These are phyloP conservation scores for Tolypocladium inflatum DNA, from an alignment of 2,329 filamentous ascomycete genomes.

Conservation along the genomic window DNA sequence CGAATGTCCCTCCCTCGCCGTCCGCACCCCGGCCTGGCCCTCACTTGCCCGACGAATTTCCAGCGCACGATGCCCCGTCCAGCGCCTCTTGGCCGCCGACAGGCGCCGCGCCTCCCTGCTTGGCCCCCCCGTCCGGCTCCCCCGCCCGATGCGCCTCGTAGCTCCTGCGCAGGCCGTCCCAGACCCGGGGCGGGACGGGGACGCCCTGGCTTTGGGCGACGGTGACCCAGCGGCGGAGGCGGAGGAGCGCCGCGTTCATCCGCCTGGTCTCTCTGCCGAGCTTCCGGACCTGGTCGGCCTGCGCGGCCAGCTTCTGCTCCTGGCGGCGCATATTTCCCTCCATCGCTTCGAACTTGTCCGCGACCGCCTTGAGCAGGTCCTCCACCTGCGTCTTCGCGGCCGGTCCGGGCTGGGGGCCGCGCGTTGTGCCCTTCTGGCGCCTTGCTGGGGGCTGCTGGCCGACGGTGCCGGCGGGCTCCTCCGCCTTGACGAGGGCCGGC, in stretches of 20 bases:
- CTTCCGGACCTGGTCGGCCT: neutral
- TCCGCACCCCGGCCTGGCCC: neutral
- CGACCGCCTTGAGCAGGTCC: neutral
- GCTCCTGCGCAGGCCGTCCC: neutral
- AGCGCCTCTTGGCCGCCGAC: neutral
- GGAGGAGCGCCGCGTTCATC: neutral
- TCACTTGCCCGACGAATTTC: neutral
- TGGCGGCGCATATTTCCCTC: neutral
- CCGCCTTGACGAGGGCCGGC: neutral
- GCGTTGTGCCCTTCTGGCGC: neutral
- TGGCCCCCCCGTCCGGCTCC: too few species aligned
- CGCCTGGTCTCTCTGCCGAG: neutral
- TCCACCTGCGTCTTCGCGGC: neutral
- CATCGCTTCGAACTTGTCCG: neutral
- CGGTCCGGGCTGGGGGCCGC: neutral
- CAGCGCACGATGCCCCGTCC: neutral
- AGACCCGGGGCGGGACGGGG: neutral
- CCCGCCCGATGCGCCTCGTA: neutral
- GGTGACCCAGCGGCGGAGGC: neutral
- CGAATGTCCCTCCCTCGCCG: neutral
- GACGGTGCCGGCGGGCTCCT: too few species aligned
- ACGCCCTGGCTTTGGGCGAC: neutral
- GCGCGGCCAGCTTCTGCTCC: neutral
- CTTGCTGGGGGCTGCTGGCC: neutral
- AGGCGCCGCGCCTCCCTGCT: neutral